Conservation (phyloP, 257 asterid species). For the Ajuga chamaepitys region DNA sequence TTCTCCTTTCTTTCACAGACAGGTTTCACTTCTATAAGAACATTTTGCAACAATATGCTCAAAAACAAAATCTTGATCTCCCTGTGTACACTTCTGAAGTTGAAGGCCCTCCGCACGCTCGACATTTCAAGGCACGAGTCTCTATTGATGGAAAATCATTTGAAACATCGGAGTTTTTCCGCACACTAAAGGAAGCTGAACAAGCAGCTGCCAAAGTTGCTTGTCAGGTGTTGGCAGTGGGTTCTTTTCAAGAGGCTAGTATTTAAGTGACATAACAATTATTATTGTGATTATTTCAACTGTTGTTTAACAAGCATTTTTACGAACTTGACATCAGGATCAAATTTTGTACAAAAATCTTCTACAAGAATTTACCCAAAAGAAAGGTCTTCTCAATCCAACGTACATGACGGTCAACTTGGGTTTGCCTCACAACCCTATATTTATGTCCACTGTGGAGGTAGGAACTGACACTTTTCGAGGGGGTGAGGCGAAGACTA, state of each 20-base stretch:
- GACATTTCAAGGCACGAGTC: constrained; percentile 54
- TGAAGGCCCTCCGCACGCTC: constrained; percentile 74
- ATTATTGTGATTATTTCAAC: constrained; percentile 8
- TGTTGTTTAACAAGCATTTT: neutral
- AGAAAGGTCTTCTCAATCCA: constrained; percentile 42
- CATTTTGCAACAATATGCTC: constrained; percentile 56
- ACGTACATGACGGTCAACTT: constrained; percentile 34
- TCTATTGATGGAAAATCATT: constrained; percentile 37
- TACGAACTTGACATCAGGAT: constrained; percentile 38
- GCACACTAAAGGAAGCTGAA: constrained; percentile 73
- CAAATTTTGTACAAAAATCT: constrained; percentile 55
- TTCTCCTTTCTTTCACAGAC: constrained; percentile 23
- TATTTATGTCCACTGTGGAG: constrained; percentile 47
- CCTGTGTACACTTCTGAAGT: constrained; percentile 48
- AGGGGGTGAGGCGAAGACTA: constrained; percentile 60
- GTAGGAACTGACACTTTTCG: constrained; percentile 35
- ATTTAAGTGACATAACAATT: neutral
- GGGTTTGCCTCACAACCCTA: constrained; percentile 45
- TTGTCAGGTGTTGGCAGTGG: constrained; percentile 40
- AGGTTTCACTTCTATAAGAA: constrained; percentile 52
- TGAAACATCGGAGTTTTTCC: constrained; percentile 36
- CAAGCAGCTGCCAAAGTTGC: constrained; percentile 84
- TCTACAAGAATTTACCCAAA: constrained; percentile 61
- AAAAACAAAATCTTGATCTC: constrained; percentile 36
- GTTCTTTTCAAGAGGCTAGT: constrained; percentile 60